Percentiles rank a stretch among this genome's conserved stretches.
Evolutionary conservation across 768 basidiomycete genomes (phyloP).

Genomic region (Albatrellus ellisii): DNA sequence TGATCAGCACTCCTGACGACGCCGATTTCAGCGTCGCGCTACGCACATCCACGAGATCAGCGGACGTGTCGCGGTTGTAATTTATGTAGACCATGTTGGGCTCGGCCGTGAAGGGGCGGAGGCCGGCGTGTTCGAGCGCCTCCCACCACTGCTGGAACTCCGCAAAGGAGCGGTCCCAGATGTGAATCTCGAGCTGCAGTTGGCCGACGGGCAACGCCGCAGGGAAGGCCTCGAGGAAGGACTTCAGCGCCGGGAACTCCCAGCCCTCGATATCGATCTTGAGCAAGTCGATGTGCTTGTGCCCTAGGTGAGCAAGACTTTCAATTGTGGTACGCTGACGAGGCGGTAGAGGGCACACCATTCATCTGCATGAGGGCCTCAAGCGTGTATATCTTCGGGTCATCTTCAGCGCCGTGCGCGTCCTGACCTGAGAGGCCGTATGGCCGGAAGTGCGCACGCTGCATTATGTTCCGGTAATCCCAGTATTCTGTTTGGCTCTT

Average conservation of each 20-base stretch:
- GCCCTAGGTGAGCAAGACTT: conserved; percentile 8
- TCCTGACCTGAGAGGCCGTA: conserved; percentile 28
- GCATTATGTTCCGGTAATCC: conserved; percentile 15
- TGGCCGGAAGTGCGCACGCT: conserved; percentile 29
- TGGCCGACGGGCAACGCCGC: conserved; percentile 33
- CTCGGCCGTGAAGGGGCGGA: conserved; percentile 35
- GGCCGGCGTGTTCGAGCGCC: conserved; percentile 30
- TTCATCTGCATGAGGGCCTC: conserved; percentile 30
- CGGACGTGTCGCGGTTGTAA: conserved; percentile 14
- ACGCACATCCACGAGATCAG: conserved; percentile 21
- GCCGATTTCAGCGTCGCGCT: not conserved
- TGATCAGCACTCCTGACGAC: not conserved
- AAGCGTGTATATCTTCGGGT: conserved; percentile 31
- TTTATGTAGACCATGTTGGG: conserved; percentile 23
- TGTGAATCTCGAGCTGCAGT: conserved; percentile 33
- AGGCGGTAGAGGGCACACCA: conserved; percentile 17
- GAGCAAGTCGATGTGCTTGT: conserved; percentile 26
- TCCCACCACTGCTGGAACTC: conserved; percentile 31
- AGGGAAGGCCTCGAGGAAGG: conserved; percentile 26
- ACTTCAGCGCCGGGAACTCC: conserved; percentile 30
- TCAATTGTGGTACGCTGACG: not conserved
- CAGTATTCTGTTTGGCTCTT: conserved; percentile 21
- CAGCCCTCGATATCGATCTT: conserved; percentile 37
- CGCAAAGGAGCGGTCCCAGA: conserved; percentile 14
- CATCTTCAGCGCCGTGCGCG: conserved; percentile 18